phyloP scores from a whole-genome alignment of 805 yeast species.

The Saturnispora diversa region DNA sequence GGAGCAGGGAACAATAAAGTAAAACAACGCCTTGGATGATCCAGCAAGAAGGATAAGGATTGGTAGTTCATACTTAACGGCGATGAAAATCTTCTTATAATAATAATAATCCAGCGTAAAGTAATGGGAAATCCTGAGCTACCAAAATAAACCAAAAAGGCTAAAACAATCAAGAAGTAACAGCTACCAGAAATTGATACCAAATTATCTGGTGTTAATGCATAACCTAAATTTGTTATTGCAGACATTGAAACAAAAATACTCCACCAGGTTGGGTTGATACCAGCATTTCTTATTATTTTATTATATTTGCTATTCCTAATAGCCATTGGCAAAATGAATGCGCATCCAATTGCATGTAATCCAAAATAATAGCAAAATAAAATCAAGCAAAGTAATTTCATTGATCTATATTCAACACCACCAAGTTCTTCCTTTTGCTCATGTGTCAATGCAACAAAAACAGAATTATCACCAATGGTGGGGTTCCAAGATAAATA shows the following conservation, averaged over 20 bases:
- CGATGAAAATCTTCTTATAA: slow-evolving; percentile 54
- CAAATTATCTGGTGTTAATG: slow-evolving; percentile 78
- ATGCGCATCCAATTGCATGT: slow-evolving; percentile 45
- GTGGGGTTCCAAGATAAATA: slow-evolving; percentile 87
- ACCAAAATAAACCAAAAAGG: slow-evolving; percentile 75
- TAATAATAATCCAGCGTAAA: slow-evolving; percentile 74
- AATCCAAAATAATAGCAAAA: slow-evolving; percentile 65
- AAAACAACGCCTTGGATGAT: slow-evolving; percentile 94
- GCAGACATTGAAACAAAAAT: slow-evolving; percentile 70
- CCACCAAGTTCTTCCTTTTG: slow-evolving; percentile 95
- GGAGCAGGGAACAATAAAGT: slow-evolving; percentile 81
- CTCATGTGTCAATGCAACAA: slow-evolving; percentile 66
- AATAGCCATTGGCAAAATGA: slow-evolving; percentile 56
- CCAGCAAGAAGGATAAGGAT: slow-evolving; percentile 73
- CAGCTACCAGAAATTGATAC: slow-evolving; percentile 49
- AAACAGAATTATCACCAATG: slow-evolving; percentile 85
- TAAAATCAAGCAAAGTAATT: slow-evolving; percentile 59
- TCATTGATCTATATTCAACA: slow-evolving; percentile 85
- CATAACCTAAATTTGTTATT: slow-evolving; percentile 77
- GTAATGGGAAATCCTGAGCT: slow-evolving; percentile 89
- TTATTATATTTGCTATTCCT: slow-evolving; percentile 34
- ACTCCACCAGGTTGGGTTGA: slow-evolving; percentile 86
- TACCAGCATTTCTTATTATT: slow-evolving; percentile 46
- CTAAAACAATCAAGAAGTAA: slow-evolving; percentile 52
- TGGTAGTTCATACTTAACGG: slow-evolving; percentile 58